These are phyloP conservation scores for Pterula multifida DNA, from an alignment of 1,284 basidiomycete species.

Conservation along the genomic window DNA sequence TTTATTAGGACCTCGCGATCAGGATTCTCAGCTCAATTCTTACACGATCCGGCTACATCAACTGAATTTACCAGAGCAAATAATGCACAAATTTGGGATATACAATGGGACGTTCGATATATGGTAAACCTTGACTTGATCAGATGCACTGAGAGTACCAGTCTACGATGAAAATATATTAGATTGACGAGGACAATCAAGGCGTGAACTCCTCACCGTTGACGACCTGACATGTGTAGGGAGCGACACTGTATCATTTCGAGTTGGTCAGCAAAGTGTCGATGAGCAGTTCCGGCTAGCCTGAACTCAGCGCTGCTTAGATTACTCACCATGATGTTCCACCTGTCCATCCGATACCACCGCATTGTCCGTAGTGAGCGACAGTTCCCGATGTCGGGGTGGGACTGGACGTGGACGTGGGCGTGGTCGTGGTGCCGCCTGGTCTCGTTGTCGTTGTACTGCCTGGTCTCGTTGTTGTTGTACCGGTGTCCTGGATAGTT, in stretches of 20 bases:
- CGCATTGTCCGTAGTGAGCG: conserved; percentile 30
- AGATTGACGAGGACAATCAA: neutral
- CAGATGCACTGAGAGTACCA: conserved; percentile 34
- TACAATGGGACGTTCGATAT: no score
- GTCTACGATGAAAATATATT: conserved; percentile 12
- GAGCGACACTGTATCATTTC: conserved; percentile 15
- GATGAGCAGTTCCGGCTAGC: neutral
- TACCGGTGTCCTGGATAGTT: conserved; percentile 7
- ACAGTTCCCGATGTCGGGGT: conserved; percentile 17
- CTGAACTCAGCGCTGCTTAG: no score
- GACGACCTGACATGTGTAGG: conserved; percentile 19
- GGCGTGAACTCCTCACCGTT: conserved; percentile 17
- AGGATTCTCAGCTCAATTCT: no score
- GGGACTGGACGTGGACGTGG: conserved; percentile 5
- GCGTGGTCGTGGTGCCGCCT: conserved; percentile 14
- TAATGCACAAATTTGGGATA: no score
- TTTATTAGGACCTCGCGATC: no score
- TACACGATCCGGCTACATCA: no score
- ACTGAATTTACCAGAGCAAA: no score
- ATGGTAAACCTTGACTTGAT: no score
- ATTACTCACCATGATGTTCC: conserved; percentile 24
- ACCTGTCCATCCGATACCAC: conserved; percentile 28
- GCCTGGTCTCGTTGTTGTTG: conserved; percentile 11
- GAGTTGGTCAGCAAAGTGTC: neutral
- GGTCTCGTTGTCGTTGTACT: conserved; percentile 13